Evolutionary conservation across 164 flowering plant species (phyloP), one percentile per base, ranked within the genome.

Genomic region (Chimonanthus salicifolius): DNA sequence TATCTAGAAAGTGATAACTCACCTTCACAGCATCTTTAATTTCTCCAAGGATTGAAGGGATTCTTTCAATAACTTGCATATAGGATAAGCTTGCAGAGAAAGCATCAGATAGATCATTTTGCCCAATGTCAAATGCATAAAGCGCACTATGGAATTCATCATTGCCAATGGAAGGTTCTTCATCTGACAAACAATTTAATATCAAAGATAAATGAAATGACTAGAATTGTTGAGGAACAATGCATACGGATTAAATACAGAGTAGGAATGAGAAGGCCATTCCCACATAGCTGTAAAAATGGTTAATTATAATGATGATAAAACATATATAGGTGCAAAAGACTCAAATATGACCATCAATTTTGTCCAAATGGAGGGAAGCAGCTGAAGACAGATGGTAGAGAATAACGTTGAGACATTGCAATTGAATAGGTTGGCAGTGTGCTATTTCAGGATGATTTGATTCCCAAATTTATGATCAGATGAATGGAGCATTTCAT

Each of bases 101-200:
- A 3, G 88, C 85, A 63, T 64, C 62, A 21, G 80, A 46, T 16
- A 87, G 78, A 72, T 90, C 90, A 73, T 87, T 86, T 33, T 91
- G 86, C 54, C 92, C 90, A 67, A 88, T 86, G 71, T 89, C 92
- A 18, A 89, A 83, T 63, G 72, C 82, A 78, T 84, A 88, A 48
- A 89, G 76, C 9, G 91, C 92, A 68, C 73, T 82, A 11, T 21
- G 73, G 71, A 86, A 91, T 3, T 78, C 92, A 2, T 79, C 73
- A 47, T 84, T 85, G 8, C 58, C 71, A 7, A 84, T 67, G 69
- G 76, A 72, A 72, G 74, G 67, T 73, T 64, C 78, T 7, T 68
- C 62, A 69, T 84, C 87, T 83, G 71, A 33, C 45, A 63, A 4
- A 49, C 45, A 18, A 62, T 7, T 43, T 64, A 66, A 8, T n/a